Evolutionary conservation across 192 early-diverging fungal species (phyloP).

Genomic region (Fimicolochytrium jonesii): DNA sequence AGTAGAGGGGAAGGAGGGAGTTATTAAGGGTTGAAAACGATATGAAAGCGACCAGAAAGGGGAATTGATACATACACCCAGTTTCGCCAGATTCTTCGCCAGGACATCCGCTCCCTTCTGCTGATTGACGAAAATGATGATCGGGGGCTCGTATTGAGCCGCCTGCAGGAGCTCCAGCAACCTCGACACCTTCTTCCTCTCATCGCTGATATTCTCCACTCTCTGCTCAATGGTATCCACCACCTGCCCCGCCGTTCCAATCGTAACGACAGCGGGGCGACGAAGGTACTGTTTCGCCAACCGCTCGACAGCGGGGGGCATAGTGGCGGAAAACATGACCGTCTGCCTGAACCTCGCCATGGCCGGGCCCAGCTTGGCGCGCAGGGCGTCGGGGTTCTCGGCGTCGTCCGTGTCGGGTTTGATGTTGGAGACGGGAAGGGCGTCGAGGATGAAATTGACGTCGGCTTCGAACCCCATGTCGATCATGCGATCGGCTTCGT

Average conservation of each 20-base stretch:
- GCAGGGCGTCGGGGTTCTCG: constrained; percentile 50
- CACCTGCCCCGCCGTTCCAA: constrained; percentile 94
- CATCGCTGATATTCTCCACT: constrained; percentile 86
- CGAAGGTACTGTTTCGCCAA: constrained; percentile 91
- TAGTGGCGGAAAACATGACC: constrained; percentile 99
- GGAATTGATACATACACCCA: constrained; percentile 53
- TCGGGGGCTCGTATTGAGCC: constrained; percentile 67
- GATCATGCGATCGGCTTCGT: constrained; percentile 90
- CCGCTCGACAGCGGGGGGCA: constrained; percentile 92
- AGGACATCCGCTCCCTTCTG: constrained; percentile 89
- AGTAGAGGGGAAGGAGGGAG: no score
- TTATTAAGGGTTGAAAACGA: constrained; percentile 1
- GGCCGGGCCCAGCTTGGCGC: neutral
- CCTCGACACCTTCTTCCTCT: constrained; percentile 77
- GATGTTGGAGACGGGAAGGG: constrained; percentile 83
- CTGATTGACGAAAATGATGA: constrained; percentile 98
- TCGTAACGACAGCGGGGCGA: constrained; percentile 88
- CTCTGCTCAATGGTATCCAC: constrained; percentile 95
- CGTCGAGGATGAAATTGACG: constrained; percentile 93
- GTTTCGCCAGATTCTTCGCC: constrained; percentile 68
- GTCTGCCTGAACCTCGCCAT: constrained; percentile 77
- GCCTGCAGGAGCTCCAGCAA: constrained; percentile 72
- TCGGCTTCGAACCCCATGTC: constrained; percentile 83
- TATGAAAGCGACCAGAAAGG: constrained; percentile 3
- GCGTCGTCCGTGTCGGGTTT: constrained; percentile 79